These are phyloP conservation scores for Ambrosia hybrid DNA, from an alignment of 140 eudicot species.

Conservation along the genomic window DNA sequence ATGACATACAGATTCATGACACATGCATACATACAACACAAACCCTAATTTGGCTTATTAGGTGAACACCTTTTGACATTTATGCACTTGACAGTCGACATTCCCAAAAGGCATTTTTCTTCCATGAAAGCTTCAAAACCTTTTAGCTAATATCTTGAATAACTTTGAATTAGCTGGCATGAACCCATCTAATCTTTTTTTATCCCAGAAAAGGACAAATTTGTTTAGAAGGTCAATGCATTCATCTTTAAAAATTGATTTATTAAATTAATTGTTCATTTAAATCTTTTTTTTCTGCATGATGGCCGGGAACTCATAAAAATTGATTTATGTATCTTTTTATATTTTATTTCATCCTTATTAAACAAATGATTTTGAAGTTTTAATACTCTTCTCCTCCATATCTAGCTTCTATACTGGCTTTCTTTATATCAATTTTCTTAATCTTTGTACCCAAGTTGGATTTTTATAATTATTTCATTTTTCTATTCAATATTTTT, in stretches of 20 bases:
- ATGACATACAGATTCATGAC: slow-evolving; percentile 24
- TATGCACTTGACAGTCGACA: slow-evolving; percentile 38
- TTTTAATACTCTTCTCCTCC: slow-evolving; percentile 31
- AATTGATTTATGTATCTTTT: slow-evolving; percentile 11
- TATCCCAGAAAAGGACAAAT: slow-evolving; percentile 29
- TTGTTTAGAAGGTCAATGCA: slow-evolving; percentile 53
- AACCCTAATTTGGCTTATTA: slow-evolving; percentile 39
- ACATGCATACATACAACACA: slow-evolving; percentile 26
- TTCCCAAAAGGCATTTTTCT: slow-evolving; percentile 40
- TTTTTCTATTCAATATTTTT: slow-evolving; percentile 35
- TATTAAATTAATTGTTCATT: not conserved
- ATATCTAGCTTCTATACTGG: slow-evolving; percentile 23
- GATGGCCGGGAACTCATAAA: slow-evolving; percentile 8
- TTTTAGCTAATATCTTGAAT: slow-evolving; percentile 27
- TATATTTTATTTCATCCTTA: slow-evolving; percentile 4
- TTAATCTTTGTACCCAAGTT: slow-evolving; percentile 41
- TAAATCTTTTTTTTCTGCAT: not conserved
- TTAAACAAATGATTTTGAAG: slow-evolving; percentile 29
- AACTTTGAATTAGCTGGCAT: slow-evolving; percentile 42
- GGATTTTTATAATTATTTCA: slow-evolving; percentile 26
- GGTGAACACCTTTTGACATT: slow-evolving; percentile 70
- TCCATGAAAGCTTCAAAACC: slow-evolving; percentile 29
- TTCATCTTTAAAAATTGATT: slow-evolving; percentile 28
- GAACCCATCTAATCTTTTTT: slow-evolving; percentile 22
- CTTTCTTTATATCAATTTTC: slow-evolving; percentile 24